Evolutionary conservation across 129 eudicot species (phyloP).

Genomic region (Daucus carota): DNA sequence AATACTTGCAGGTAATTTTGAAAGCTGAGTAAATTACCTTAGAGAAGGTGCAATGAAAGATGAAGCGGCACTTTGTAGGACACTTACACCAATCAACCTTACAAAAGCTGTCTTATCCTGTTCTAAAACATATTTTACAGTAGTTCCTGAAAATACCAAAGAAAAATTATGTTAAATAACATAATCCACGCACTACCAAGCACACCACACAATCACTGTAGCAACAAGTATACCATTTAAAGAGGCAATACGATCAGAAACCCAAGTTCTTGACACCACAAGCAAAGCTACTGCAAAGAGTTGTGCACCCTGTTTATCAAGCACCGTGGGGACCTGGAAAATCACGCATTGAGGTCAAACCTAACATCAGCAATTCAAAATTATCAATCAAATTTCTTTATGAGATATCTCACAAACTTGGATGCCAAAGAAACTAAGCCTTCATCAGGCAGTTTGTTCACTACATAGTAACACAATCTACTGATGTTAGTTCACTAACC

Average conservation of each 20-base stretch:
- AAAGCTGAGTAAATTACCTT: slow-evolving; percentile 41
- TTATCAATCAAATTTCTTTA: not conserved
- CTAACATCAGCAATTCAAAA: not conserved
- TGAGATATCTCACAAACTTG: not conserved
- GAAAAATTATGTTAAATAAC: not conserved
- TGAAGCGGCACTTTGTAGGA: slow-evolving; percentile 96
- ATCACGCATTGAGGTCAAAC: slow-evolving; percentile 21
- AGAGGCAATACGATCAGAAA: slow-evolving; percentile 98
- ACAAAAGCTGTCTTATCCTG: slow-evolving; percentile 89
- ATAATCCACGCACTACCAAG: not conserved
- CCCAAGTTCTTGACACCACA: slow-evolving; percentile 88
- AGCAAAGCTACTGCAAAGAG: slow-evolving; percentile 87
- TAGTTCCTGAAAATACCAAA: slow-evolving; percentile 58
- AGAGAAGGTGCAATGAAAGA: slow-evolving; percentile 95
- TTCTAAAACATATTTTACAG: slow-evolving; percentile 89
- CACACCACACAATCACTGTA: not conserved
- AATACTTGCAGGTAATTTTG: not conserved
- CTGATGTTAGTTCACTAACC: not conserved
- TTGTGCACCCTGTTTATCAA: slow-evolving; percentile 95
- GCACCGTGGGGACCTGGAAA: slow-evolving; percentile 80
- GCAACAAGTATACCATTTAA: slow-evolving; percentile 53
- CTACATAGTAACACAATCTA: not conserved
- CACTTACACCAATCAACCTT: slow-evolving; percentile 82
- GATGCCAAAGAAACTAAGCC: not conserved
- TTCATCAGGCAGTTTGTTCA: not conserved